phyloP scores from a whole-genome alignment of 2,329 filamentous ascomycete genomes.

The Diplodia seriata region DNA sequence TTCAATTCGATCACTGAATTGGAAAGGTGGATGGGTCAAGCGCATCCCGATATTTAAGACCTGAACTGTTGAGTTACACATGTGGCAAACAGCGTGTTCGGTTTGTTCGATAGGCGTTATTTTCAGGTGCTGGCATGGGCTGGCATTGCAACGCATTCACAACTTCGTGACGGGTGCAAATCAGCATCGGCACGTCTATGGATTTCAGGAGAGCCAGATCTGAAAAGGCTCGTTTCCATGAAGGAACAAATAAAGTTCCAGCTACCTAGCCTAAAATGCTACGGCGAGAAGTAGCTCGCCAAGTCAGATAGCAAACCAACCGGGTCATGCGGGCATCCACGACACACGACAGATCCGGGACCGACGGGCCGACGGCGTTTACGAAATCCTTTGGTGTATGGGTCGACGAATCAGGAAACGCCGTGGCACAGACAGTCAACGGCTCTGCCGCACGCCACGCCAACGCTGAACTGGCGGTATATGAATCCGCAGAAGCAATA shows the following conservation, averaged over 20 bases:
- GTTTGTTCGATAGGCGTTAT: background rate
- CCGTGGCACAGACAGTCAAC: background rate
- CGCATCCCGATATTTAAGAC: background rate
- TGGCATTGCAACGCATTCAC: background rate
- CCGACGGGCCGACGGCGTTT: conserved; percentile 2
- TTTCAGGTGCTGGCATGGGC: background rate
- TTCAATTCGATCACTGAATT: background rate
- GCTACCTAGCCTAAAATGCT: too few species aligned
- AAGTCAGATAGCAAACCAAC: too few species aligned
- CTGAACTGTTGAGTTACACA: background rate
- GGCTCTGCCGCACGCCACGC: background rate
- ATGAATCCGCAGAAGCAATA: background rate
- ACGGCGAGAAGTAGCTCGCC: too few species aligned
- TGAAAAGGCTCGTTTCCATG: too few species aligned
- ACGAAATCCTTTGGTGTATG: background rate
- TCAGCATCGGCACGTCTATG: too few species aligned
- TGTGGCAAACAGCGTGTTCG: background rate
- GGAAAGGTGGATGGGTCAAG: background rate
- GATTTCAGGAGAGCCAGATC: too few species aligned
- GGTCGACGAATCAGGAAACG: background rate
- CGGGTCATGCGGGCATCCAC: too few species aligned
- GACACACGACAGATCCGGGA: background rate
- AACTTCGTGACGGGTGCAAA: too few species aligned
- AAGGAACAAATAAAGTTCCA: too few species aligned
- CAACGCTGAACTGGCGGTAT: background rate